Evolutionary conservation across 2,329 filamentous ascomycete species (phyloP).

Genomic region (Aspergillus phoenicis): DNA sequence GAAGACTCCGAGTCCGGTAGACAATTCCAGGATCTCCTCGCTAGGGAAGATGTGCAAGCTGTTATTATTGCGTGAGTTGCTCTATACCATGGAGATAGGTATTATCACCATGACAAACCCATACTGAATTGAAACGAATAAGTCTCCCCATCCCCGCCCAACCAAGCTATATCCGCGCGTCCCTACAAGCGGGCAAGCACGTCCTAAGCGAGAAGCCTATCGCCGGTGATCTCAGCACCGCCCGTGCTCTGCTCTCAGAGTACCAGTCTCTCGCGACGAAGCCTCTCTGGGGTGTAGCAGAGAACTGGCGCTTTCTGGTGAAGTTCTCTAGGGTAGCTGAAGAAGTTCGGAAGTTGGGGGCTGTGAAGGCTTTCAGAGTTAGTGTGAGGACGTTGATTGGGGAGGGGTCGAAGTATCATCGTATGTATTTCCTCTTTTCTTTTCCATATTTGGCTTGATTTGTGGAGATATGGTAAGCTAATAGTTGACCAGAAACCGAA

Average conservation of each 20-base stretch:
- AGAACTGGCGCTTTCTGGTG: slow-evolving; percentile 60
- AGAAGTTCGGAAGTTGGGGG: slow-evolving; percentile 51
- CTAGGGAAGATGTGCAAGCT: slow-evolving; percentile 52
- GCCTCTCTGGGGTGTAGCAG: slow-evolving; percentile 54
- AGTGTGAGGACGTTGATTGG: slow-evolving; percentile 49
- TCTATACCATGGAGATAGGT: no score
- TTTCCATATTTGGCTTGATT: slow-evolving; percentile 6
- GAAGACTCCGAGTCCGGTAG: slow-evolving; percentile 54
- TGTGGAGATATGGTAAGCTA: neutral
- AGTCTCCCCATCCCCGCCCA: slow-evolving; percentile 57
- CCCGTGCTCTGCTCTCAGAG: slow-evolving; percentile 54
- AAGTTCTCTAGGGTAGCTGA: slow-evolving; percentile 51
- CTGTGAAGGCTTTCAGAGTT: slow-evolving; percentile 54
- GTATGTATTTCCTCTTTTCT: slow-evolving; percentile 31
- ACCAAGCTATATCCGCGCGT: slow-evolving; percentile 54
- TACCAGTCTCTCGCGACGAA: slow-evolving; percentile 46
- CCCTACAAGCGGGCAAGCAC: slow-evolving; percentile 56
- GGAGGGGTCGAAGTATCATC: slow-evolving; percentile 57
- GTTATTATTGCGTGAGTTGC: slow-evolving; percentile 52
- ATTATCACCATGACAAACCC: no score
- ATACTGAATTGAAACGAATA: no score
- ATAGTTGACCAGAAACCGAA: slow-evolving; percentile 43
- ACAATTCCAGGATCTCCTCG: slow-evolving; percentile 50
- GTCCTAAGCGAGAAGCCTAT: slow-evolving; percentile 62
- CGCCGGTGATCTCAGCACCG: slow-evolving; percentile 56